A percentile compares a stretch with the other conserved stretches of the same genome.
phyloP scores from a whole-genome alignment of 805 yeast species.

The Yarrowia osloensis region DNA sequence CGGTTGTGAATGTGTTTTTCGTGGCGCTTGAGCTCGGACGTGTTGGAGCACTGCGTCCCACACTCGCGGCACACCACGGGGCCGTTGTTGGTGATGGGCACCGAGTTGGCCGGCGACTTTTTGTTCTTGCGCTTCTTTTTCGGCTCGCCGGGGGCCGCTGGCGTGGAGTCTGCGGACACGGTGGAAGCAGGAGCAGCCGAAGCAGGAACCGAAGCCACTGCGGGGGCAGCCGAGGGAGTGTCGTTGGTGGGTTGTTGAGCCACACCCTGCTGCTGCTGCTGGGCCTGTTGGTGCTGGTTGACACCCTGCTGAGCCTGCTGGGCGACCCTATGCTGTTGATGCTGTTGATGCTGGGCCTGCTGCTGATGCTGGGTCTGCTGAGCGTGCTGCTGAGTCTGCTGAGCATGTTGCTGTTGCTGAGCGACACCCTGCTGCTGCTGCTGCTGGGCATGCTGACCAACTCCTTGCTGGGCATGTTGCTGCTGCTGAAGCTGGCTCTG shows the following conservation, averaged over 20 bases:
- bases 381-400: neutral
- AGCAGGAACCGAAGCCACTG: neutral
- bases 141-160: constrained; percentile 6
- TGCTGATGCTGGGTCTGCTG: neutral
- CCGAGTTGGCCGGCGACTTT: constrained; percentile 27
- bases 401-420: neutral
- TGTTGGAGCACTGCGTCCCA: constrained; percentile 32
- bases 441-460: neutral
- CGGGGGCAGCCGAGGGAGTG: neutral
- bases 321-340: neutral
- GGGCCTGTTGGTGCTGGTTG: neutral
- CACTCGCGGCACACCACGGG: constrained; percentile 36
- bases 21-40: constrained; percentile 36
- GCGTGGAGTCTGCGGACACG: neutral
- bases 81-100: constrained; percentile 21
- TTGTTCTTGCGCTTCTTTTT: constrained; percentile 25
- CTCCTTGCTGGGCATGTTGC: neutral
- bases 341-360: too few relatives aligned
- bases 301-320: neutral
- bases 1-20: constrained; percentile 35
- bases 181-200: neutral
- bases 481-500: neutral
- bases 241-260: neutral
- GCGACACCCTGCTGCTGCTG: neutral
- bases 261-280: neutral